Evolutionary conservation across 2,329 filamentous ascomycete genomes (phyloP), one percentile per base, ranked within the genome.

Genomic region (Alternaria sp.): DNA sequence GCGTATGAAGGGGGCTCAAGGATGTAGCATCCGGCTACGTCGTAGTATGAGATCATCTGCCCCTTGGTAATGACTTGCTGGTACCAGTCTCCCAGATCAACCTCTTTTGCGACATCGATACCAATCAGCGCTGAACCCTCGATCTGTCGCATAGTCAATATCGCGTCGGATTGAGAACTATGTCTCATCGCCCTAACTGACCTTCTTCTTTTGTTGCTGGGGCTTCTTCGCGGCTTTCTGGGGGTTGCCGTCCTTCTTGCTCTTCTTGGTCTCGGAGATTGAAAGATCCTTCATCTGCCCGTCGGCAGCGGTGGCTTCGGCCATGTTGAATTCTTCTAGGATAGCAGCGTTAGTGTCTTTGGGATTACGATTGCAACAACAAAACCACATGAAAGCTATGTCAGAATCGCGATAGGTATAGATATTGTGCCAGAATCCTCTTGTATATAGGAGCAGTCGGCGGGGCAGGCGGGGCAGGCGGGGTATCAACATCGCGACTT

Each of bases 31-130:
- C 56, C 56, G 41, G 56, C 52, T 23, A 98, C 94, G 81, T 97
- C 91, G 74, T 97, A 98, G 86, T 97, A 99, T 74, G 97, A 93
- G 72, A 98, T 89, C 90, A 99, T 91, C 77, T 97, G 92, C 70
- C 92, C 92, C 86, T 99, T 99, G 74, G 93, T 88, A 56, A 99
- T 90, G 61, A 98, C 91, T 81, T 99, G 94, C 81, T 97, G 92
- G 80, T 99, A 99, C 95, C 95, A 99, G 79, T 89, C 88, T 50
- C 92, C 85, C 77, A 99, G 95, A 80, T 98, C 92, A 46, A 91
- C 89, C 48, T 89, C 83, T 80, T 97, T 98, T 64, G 86, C 85
- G 60, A 90, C 88, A 63, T 93, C 95, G 72, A 97, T 97, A 65
- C 93, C 93, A 71, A 95, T 96, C 66, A 96, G 76, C 52, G 85